Evolutionary conservation across 2,329 filamentous ascomycete genomes (phyloP), one percentile per base, ranked within the genome.

Genomic region (Monosporascus sp.): DNA sequence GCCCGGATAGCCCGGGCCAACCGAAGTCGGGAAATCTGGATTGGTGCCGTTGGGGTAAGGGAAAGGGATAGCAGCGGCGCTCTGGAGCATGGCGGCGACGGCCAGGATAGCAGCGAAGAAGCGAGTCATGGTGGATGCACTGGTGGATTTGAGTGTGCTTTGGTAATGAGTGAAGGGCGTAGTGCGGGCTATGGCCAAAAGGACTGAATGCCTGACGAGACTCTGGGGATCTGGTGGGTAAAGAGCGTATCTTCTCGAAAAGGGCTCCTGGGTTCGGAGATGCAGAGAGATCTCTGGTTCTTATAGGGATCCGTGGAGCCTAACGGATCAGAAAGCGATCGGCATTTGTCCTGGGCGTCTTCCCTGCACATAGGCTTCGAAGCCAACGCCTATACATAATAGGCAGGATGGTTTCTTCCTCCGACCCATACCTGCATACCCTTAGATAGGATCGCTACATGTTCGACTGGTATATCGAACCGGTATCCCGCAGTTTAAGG

Each of bases 101-200:
- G 65, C 63, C 59, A 67, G 52, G 35, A 66, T 50, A 53, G 58
- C 58, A 60, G 62, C 56, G 57, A 67, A 57, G 58, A 67, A 64
- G 20, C 62, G 62, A 53, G 65, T 62, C 65, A 67, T 67, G 48
- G 56, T 51, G 57, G 56, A 44, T 47, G 53, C 7, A 25, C 36
- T 17, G 22, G 4, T 17, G 18, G 45, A 52, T 25, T 48, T 20
- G 24, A 14, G 31, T 37, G 49, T 38, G 48, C 17, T 25, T 25
- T 53, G 22, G 49, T 50, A 54, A 27, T 44, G 54, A 59, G 15
- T 44, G 52, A n/a, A 38, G 48, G 43, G 25, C 50, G 53, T 50
- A 22, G 46, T 53, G 41, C 31, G 43, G 50, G 50, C 14, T 35
- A 59, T 22, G 48, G 55, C 48, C 52, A 49, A 54, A 50, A 49